Base-by-base conservation (phyloP, 768 basidiomycete species). In the Calocera cornea region DNA sequence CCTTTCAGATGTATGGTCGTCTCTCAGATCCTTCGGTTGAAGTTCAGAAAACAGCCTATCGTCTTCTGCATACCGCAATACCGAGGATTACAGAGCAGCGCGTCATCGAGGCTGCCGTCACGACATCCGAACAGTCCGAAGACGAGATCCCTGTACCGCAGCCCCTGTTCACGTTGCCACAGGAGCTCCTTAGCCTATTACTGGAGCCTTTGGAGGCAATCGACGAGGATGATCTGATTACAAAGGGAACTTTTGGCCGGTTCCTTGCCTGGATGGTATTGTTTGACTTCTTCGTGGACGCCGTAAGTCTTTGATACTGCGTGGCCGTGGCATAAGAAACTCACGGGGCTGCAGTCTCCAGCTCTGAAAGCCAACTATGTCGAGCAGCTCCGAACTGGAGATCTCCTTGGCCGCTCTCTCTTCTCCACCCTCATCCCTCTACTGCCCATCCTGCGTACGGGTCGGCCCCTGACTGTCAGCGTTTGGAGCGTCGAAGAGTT, bases 231-330 rank as follows among this genome's bases (percentile, higher is more conserved):
- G 75, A 76, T 10, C 67, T 34, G 33, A 54, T 64, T 68, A 73
- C 70, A 67, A 70, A 76, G 80, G 80, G 78, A 64, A 73, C 83
- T 1, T 85, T 90, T 69, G 86, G 87, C 2, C 83, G 84, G 69
- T 77, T 97, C n/a, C 81, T 97, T 10, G 84, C 83, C 1, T 97
- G 93, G 94, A 90, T 95, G 87, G 78, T 92, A n/a, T 74, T 87
- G 0, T 87, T 97, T 69, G 91, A 94, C 72, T 79, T 89, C 22
- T 97, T 97, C 76, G 79, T 80, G 29, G 86, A 90, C 74, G 88
- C 92, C 10, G 94, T 95, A 74, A 70, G 90, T 73, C n/a, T n/a
- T n/a, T n/a, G n/a, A n/a, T n/a, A n/a, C n/a, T n/a, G 8, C 14
- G 34, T 34, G 22, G 14, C 80, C 44, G 66, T 40, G 44, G 65